phyloP scores from a whole-genome alignment of 2,329 filamentous ascomycete genomes.

The Nothophaeocryptopus gaeumannii region DNA sequence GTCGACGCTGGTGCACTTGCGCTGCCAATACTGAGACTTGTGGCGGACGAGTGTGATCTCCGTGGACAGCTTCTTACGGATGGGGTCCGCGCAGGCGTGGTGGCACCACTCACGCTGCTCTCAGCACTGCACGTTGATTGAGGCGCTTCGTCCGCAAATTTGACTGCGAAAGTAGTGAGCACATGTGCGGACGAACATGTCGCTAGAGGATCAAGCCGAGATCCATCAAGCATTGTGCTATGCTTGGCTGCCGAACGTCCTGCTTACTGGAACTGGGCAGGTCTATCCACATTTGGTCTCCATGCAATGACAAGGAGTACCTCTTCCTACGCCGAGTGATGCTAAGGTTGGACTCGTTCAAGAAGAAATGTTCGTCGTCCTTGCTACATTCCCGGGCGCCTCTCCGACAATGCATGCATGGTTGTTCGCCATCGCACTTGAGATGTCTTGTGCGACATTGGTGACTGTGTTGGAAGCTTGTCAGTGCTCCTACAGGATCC shows the following conservation, averaged over 20 bases:
- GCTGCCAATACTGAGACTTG: background rate
- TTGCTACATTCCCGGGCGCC: conserved; percentile 9
- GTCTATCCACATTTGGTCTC: conserved; percentile 9
- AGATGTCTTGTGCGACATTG: conserved; percentile 13
- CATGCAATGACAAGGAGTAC: conserved; percentile 5
- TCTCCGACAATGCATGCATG: conserved; percentile 8
- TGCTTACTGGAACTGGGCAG: conserved; percentile 7
- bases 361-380: conserved; percentile 9
- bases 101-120: background rate
- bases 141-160: background rate
- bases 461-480: conserved; percentile 4
- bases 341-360: conserved; percentile 7
- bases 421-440: conserved; percentile 12
- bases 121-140: background rate
- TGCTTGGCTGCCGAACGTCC: background rate
- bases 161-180: background rate
- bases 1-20: too few species aligned
- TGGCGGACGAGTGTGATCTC: background rate
- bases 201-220: background rate
- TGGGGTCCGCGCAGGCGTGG: background rate
- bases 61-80: background rate
- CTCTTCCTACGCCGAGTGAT: conserved; percentile 9
- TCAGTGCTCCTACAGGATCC: conserved; percentile 8
- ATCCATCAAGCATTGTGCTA: background rate
- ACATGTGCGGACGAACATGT: background rate